Base-by-base conservation (phyloP, 495 filamentous ascomycete genomes). In the Letharia columbiana region DNA sequence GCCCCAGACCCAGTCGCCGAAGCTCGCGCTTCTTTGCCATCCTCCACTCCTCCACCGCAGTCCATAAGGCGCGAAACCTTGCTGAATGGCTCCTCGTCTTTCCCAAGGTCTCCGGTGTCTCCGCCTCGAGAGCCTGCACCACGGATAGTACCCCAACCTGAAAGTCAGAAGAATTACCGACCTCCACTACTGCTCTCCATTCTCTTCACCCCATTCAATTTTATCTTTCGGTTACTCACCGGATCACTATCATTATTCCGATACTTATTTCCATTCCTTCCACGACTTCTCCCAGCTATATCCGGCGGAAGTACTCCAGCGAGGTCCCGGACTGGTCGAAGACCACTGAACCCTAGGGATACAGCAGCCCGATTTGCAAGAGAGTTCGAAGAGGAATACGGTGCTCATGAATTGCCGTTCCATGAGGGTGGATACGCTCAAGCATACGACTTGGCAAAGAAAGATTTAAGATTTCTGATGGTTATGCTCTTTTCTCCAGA, bases 321-420 rank as follows among this genome's bases (percentile, higher is more conserved):
- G 50, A 78, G 82, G n/a, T 79, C 85, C 63, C 79, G 86, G 49
- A 86, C 78, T 62, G 88, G 89, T 6, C 84, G 93, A 50, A 81
- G 89, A 69, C 79, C 89, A 12, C 76, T 96, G 23, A 87, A 86
- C 66, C 91, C 94, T 3, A 84, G 89, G 45, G 94, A 98, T 72
- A 93, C 91, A 1, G 91, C 93, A 1, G 87, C 89, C 44, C 80
- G 94, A 52, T 94, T 98, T 72, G 87, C 89, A 69, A 85, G 92
- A 4, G 90, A 96, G 65, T 96, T 98, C 70, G 91, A 96, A 73
- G 94, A 98, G 72, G 90, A 95, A 69, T 94, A 96, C 75, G 91
- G 90, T 4, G 75, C 77, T 13, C 80, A 89, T 67, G 75, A 77
- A 20, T 75, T 98, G 17, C 82, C 84, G 0, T 96, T 93, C 74